Base-by-base conservation (phyloP, 2,329 filamentous ascomycete species). In the Passalora sequoiae region DNA sequence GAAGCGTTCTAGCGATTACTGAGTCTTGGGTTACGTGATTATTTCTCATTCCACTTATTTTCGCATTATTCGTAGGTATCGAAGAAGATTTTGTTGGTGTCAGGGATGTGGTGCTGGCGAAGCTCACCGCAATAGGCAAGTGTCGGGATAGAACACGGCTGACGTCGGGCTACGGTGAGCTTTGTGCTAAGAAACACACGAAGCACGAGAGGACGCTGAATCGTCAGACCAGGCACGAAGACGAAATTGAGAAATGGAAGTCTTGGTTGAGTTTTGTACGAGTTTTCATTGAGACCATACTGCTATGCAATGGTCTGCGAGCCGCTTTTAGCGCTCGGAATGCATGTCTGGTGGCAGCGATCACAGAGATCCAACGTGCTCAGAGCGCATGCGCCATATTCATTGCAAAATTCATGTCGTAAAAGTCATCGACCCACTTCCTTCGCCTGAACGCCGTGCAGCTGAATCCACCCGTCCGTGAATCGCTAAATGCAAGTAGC, bases 401-500 rank as follows among this genome's bases (percentile, higher is more conserved):
- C 21, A 16, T 44, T 10, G 13, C 29, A 10, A 7, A 6, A 16
- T 5, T 17, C 4, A 2, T 37, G 28, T 46, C 44, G 21, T 46
- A 35, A 46, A 19, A 16, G 15, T 16, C 20, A 13, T 27, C 33
- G 16, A 29, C 27, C 38, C 25, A 17, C 35, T 15, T 27, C 28
- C 10, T 38, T 32, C 38, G 32, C 44, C 32, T 25, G 24, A 46
- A 46, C 44, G 38, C 44, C 44, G 32, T 30, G 44, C 39, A 42
- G 42, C n/a, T 33, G 30, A 39, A 40, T 29, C 25, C 40, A 36
- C 22, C 40, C n/a, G n/a, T 13, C 24, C 22, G 31, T 30, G 32
- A 25, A 39, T 29, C 43, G 43, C 43, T 35, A 21, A 40, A 46
- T 46, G 43, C 43, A 46, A 15, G 13, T 37, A 46, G 43, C 30